phyloP scores from a whole-genome alignment of 164 flowering plant genomes.

The Tetracentron sinense region DNA sequence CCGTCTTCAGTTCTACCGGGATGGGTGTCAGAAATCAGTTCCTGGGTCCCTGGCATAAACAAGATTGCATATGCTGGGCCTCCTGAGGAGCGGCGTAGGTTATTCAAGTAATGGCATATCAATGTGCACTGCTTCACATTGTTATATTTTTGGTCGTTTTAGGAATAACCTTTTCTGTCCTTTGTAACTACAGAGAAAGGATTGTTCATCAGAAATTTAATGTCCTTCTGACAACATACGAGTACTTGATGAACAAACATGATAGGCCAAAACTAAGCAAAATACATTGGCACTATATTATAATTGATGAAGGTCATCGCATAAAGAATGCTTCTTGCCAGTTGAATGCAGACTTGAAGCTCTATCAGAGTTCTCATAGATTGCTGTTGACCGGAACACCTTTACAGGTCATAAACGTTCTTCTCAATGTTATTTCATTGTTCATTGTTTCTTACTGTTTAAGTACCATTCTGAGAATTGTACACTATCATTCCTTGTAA shows the following conservation, averaged over 20 bases:
- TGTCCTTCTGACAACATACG: slow-evolving; percentile 94
- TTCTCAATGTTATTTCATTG: neutral
- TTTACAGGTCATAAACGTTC: slow-evolving; percentile 53
- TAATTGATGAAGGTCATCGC: slow-evolving; percentile 98
- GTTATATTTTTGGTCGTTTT: neutral
- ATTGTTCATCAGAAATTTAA: slow-evolving; percentile 93
- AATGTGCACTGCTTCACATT: neutral
- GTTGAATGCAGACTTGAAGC: slow-evolving; percentile 91
- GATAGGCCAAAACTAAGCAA: slow-evolving; percentile 94
- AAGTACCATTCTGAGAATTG: neutral
- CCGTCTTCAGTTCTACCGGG: slow-evolving; percentile 96
- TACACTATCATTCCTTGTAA: neutral
- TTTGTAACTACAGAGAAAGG: slow-evolving; percentile 63
- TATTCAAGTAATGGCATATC: slow-evolving; percentile 66
- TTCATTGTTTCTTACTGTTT: neutral
- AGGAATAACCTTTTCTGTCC: neutral
- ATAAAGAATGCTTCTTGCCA: slow-evolving; percentile 98
- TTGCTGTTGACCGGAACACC: slow-evolving; percentile 97
- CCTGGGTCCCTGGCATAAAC: slow-evolving; percentile 83
- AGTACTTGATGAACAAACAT: slow-evolving; percentile 97
- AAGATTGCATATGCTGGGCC: slow-evolving; percentile 93
- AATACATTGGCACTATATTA: slow-evolving; percentile 89
- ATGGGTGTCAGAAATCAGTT: slow-evolving; percentile 82
- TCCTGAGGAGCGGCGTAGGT: slow-evolving; percentile 85
- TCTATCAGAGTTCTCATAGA: slow-evolving; percentile 85